Evolutionary conservation across 768 basidiomycete genomes (phyloP).

Genomic region (Saitozyma sp.): DNA sequence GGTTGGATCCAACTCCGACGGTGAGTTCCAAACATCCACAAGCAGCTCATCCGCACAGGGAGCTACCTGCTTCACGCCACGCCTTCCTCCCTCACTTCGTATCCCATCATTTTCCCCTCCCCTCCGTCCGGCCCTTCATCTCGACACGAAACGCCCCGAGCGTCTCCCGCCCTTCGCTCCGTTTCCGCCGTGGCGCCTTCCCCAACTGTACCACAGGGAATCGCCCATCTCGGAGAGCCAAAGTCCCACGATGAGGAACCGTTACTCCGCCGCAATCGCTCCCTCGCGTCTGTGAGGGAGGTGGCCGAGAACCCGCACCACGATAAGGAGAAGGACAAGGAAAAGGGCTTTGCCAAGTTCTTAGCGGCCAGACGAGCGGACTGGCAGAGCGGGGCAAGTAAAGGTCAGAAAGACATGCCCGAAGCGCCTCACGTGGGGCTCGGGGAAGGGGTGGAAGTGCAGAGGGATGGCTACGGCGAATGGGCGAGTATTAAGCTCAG

Average conservation of each 20-base stretch:
- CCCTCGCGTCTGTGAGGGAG: background rate
- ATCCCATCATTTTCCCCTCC: conserved; percentile 30
- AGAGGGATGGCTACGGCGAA: conserved; percentile 30
- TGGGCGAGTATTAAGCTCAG: conserved; percentile 24
- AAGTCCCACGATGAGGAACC: background rate
- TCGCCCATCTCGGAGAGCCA: too few species aligned
- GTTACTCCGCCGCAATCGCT: background rate
- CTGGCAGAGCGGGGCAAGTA: conserved; percentile 10
- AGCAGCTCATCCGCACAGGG: background rate
- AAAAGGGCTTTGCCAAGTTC: conserved; percentile 36
- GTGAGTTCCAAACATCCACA: conserved; percentile 4
- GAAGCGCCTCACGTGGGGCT: conserved; percentile 11
- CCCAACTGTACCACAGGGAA: too few species aligned
- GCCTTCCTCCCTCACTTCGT: conserved; percentile 21
- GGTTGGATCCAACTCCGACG: conserved; percentile 1
- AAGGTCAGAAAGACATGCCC: conserved; percentile 7
- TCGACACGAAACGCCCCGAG: too few species aligned
- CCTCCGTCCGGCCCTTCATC: background rate
- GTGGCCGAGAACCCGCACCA: background rate
- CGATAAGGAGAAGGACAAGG: conserved; percentile 4
- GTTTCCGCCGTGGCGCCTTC: conserved; percentile 1
- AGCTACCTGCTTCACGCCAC: conserved; percentile 31
- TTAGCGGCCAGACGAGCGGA: conserved; percentile 24
- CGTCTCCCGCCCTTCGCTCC: background rate
- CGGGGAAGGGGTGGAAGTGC: conserved; percentile 37